A percentile compares a stretch with the other conserved stretches of the same genome.
Evolutionary conservation across 148 eudicot genomes (phyloP).

Genomic region (Vaccinium myrtillus): DNA sequence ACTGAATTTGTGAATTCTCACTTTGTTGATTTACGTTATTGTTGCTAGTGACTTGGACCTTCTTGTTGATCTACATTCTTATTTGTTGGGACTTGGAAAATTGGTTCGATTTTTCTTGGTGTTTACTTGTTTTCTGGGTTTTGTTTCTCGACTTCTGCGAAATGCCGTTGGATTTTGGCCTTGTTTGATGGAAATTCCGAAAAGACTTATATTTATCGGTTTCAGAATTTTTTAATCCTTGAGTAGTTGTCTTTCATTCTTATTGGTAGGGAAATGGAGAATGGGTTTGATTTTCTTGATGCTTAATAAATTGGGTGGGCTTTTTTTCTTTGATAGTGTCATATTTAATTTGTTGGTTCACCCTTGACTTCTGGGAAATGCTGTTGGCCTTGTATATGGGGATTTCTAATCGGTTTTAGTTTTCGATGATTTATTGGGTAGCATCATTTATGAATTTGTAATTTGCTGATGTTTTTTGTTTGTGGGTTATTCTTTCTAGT

Average conservation of each 20-base stretch:
- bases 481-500: neutral
- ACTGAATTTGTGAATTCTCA: neutral
- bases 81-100: neutral
- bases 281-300: conserved; percentile 15
- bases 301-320: conserved; percentile 1
- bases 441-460: conserved; percentile 8
- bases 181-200: neutral
- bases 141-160: neutral
- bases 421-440: neutral
- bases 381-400: neutral
- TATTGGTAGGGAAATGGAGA: neutral
- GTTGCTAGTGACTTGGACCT: neutral
- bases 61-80: neutral
- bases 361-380: neutral
- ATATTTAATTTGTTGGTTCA: neutral
- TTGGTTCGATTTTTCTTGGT: neutral
- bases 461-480: neutral
- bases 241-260: neutral
- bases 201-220: neutral
- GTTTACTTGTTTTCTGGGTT: neutral
- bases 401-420: conserved; percentile 15
- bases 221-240: neutral
- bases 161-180: neutral
- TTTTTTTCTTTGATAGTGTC: neutral
- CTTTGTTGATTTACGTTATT: neutral